Conservation (phyloP, 768 basidiomycete genomes). For the Suillus sp. region DNA sequence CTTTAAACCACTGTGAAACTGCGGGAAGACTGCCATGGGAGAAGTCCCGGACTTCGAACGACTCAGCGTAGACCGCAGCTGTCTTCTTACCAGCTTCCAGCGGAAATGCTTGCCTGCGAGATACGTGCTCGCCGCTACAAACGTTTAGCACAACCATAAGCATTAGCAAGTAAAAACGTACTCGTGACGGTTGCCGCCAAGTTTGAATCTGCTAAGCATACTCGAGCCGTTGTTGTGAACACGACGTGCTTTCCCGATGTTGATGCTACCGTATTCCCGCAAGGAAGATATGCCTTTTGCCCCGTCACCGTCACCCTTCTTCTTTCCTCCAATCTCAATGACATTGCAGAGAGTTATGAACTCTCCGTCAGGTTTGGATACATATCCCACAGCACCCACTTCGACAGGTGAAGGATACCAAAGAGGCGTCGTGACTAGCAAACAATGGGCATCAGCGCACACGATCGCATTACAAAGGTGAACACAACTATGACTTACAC, state of each 20-base stretch:
- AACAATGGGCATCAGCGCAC: slow-evolving; percentile 1
- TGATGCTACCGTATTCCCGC: slow-evolving; percentile 63
- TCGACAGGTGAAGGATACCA: slow-evolving; percentile 68
- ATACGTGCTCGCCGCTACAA: slow-evolving; percentile 45
- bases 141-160: not conserved
- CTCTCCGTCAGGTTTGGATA: slow-evolving; percentile 63
- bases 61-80: slow-evolving; percentile 70
- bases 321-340: slow-evolving; percentile 47
- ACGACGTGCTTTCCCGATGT: slow-evolving; percentile 35
- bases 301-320: slow-evolving; percentile 30
- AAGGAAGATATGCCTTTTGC: slow-evolving; percentile 58
- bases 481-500: slow-evolving; percentile 42
- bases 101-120: slow-evolving; percentile 58
- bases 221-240: slow-evolving; percentile 54
- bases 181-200: not conserved
- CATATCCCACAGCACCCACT: slow-evolving; percentile 76
- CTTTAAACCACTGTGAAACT: slow-evolving; percentile 73
- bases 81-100: slow-evolving; percentile 64
- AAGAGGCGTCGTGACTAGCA: slow-evolving; percentile 61
- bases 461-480: not conserved
- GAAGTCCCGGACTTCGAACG: slow-evolving; percentile 69
- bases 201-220: not conserved
- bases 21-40: slow-evolving; percentile 50
- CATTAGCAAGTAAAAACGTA: not conserved
- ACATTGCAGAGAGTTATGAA: slow-evolving; percentile 78